These are phyloP conservation scores for Eucalyptus marginata DNA, from an alignment of 345 rosid species.

Conservation along the genomic window DNA sequence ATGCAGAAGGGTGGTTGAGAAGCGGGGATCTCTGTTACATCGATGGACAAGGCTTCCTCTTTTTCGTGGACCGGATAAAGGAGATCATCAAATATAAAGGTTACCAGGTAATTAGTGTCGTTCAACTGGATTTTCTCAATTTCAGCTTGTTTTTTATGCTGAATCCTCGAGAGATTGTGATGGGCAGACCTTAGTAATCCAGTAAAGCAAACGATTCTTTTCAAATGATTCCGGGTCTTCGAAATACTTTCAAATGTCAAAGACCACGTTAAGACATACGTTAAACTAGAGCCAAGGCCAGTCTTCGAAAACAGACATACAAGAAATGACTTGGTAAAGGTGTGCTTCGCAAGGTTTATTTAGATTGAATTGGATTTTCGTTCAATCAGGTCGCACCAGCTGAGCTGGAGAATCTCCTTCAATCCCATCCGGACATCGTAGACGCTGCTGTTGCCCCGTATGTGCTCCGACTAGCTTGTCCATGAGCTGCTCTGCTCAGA, in stretches of 20 bases:
- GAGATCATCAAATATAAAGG: conserved; percentile 61
- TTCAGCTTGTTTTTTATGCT: neutral
- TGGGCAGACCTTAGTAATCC: neutral
- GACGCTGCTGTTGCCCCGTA: conserved; percentile 59
- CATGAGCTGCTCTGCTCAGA: neutral
- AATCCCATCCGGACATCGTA: conserved; percentile 31
- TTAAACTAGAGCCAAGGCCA: neutral
- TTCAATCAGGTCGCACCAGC: conserved; percentile 40
- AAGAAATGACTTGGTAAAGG: neutral
- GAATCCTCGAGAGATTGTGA: neutral
- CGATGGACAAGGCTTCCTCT: conserved; percentile 42
- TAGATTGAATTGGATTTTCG: neutral
- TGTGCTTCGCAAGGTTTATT: neutral
- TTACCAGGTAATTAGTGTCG: conserved; percentile 31
- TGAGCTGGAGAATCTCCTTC: conserved; percentile 45
- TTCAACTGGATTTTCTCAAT: neutral
- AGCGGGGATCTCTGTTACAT: conserved; percentile 62
- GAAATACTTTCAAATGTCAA: neutral
- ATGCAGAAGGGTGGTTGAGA: conserved; percentile 51
- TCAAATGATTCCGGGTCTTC: neutral
- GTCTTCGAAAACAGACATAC: neutral
- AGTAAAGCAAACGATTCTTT: neutral
- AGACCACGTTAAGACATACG: neutral
- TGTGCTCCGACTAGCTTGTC: neutral
- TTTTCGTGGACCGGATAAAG: conserved; percentile 43